phyloP scores from a whole-genome alignment of 345 rosid species.

The Eucalyptus cloeziana region DNA sequence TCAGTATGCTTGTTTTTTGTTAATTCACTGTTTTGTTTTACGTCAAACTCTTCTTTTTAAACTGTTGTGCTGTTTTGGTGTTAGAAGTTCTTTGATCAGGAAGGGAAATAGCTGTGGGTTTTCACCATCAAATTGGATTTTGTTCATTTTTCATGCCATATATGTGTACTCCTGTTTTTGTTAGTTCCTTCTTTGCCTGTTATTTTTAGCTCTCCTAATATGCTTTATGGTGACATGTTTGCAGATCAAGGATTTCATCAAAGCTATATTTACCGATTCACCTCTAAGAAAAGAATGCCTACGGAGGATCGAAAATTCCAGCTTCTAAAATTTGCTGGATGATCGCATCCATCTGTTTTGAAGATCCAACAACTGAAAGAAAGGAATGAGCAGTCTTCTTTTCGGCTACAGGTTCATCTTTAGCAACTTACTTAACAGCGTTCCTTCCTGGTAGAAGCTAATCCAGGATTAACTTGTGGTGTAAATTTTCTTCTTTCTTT shows the following conservation, averaged over 20 bases:
- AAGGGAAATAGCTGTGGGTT: background rate
- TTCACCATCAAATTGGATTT: background rate
- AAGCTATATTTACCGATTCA: constrained; percentile 82
- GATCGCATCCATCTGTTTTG: background rate
- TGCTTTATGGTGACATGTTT: background rate
- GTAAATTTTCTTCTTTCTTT: background rate
- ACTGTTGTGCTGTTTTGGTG: background rate
- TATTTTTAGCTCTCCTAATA: background rate
- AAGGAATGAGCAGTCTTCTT: background rate
- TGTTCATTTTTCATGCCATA: background rate
- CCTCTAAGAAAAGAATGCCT: constrained; percentile 84
- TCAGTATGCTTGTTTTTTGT: background rate
- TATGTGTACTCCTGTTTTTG: background rate
- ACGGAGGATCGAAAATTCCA: constrained; percentile 56
- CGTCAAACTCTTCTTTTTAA: background rate
- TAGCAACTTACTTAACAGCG: background rate
- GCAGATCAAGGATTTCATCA: constrained; percentile 76
- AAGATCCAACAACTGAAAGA: background rate
- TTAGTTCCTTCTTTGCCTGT: background rate
- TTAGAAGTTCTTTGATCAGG: background rate
- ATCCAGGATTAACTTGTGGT: background rate
- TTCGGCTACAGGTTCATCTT: background rate
- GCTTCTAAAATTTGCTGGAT: constrained; percentile 6
- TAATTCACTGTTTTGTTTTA: background rate
- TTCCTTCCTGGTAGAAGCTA: background rate